phyloP scores from a whole-genome alignment of 305 asterid genomes.

The Ajuga reptans region DNA sequence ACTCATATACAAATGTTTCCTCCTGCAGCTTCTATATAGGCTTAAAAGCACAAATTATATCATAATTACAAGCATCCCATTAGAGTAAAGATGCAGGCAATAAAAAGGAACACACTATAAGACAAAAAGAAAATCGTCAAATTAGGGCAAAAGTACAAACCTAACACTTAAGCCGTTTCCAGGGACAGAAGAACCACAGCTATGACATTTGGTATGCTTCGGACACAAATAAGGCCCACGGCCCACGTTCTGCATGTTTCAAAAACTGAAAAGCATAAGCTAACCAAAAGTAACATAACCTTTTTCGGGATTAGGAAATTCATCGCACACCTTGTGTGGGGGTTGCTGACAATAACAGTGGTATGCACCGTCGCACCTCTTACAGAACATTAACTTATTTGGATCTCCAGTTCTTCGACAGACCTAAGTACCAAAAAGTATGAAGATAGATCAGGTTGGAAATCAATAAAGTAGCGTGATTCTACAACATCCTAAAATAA shows the following conservation, averaged over 20 bases:
- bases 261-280: conserved; percentile 26
- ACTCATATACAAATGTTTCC: no score
- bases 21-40: no score
- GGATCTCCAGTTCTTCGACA: conserved; percentile 94
- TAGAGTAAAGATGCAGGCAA: no score
- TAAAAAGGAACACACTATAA: background rate
- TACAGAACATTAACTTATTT: conserved; percentile 85
- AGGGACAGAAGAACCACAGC: conserved; percentile 88
- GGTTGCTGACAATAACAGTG: conserved; percentile 98
- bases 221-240: conserved; percentile 95
- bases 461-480: background rate
- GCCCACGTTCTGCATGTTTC: conserved; percentile 67
- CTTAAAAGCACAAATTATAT: no score
- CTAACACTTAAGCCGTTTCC: conserved; percentile 93
- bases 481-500: conserved; percentile 3
- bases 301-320: conserved; percentile 14
- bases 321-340: conserved; percentile 48
- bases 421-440: conserved; percentile 40
- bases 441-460: conserved; percentile 3
- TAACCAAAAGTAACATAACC: background rate
- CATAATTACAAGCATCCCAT: no score
- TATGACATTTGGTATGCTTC: conserved; percentile 89
- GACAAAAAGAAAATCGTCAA: background rate
- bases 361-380: conserved; percentile 90
- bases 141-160: conserved; percentile 35